Evolutionary conservation across 108 stramenopile species (phyloP).

Genomic region (Pinguiococcus pyrenoidosus): DNA sequence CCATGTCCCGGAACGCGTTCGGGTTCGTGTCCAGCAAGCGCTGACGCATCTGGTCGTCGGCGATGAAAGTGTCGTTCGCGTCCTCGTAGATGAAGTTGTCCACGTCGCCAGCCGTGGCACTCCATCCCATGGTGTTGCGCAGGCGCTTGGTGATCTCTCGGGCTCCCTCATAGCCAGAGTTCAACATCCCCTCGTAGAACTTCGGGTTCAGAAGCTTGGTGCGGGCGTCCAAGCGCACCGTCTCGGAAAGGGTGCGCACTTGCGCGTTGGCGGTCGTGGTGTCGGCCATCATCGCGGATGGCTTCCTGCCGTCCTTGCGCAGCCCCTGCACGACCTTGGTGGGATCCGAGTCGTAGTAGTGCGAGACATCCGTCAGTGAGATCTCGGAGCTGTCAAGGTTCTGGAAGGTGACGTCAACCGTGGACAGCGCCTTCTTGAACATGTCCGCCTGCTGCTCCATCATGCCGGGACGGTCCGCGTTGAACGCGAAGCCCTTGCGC

Average conservation of each 20-base stretch:
- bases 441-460: constrained; percentile 86
- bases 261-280: constrained; percentile 89
- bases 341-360: constrained; percentile 91
- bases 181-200: constrained; percentile 95
- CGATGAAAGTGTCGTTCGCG: constrained; percentile 84
- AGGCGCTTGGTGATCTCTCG: constrained; percentile 94
- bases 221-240: constrained; percentile 86
- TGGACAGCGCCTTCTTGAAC: constrained; percentile 82
- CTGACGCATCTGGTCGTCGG: constrained; percentile 84
- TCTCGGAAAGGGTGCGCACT: constrained; percentile 79
- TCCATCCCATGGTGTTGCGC: constrained; percentile 94
- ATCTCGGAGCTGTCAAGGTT: constrained; percentile 91
- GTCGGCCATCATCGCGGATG: constrained; percentile 86
- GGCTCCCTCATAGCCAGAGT: constrained; percentile 86
- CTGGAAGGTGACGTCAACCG: constrained; percentile 88
- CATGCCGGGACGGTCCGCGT: constrained; percentile 93
- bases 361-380: constrained; percentile 86
- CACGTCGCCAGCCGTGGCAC: constrained; percentile 87
- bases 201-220: constrained; percentile 94
- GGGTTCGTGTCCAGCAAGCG: constrained; percentile 83
- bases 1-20: constrained; percentile 90
- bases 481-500: constrained; percentile 89
- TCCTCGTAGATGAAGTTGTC: constrained; percentile 97
- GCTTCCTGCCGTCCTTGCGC: constrained; percentile 88
- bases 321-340: constrained; percentile 90